Evolutionary conservation across 176 grass and related monocot genomes (phyloP), one percentile per base, ranked within the genome.

Genomic region (Aegilops longissima): DNA sequence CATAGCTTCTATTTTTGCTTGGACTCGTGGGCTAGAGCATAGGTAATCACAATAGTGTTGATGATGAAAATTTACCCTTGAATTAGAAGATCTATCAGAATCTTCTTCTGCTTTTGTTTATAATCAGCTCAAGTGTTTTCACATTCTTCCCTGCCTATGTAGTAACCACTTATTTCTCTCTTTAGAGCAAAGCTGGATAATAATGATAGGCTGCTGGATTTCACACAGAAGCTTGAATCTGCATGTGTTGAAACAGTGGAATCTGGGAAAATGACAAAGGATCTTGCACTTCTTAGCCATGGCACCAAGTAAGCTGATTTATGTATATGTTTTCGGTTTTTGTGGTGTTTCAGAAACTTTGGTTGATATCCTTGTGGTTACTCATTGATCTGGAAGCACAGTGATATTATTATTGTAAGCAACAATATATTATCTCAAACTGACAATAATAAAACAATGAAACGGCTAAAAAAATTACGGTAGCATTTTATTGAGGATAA

Each of bases 1-100:
- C 86, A 96, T 99, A 80, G 97, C 97, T 70, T 99, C 94, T 70
- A 99, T 99, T 62, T 99, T 96, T 84, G 97, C 97, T 75, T 99
- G 97, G 97, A 96, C 94, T 29, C 92, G 97, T 85, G 97, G 97
- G 68, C 94, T 99, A 70, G 88, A 90, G 18, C 97, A 99, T 82
- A 96, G 97, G 97, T 96, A 80, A 76, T 61, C 24, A 34, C 11
- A 76, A 45, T 84, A 81, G 38, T 76, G 6, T 54, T 70, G 71
- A 62, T 8, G 8, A 70, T 70, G 27, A 70, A 13, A 20, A n/a
- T 70, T 74, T 39, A 47, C 36, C 58, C 39, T 39, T 52, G 24
- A 70, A 36, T 49, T 73, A 42, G 42, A 67, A 34, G 12, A 42
- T 17, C 13, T 79, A 6, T 64, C 29, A 34, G 1, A 54, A 52